Conservation (phyloP, 2,329 filamentous ascomycete genomes). For the Aspergillus puulaauensis region DNA sequence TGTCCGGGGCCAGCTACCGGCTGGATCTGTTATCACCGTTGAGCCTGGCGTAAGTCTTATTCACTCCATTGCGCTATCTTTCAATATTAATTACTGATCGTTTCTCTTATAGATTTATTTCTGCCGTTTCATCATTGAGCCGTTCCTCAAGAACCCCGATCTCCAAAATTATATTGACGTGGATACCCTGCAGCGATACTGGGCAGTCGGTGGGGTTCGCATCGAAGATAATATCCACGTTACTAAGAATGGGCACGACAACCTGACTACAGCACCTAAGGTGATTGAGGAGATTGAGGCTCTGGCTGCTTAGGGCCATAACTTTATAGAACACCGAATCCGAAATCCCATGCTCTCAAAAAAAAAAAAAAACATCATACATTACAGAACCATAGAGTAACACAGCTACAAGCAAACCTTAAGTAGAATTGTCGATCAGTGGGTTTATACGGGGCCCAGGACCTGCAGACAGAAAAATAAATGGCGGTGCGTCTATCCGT, state of each 20-base stretch:
- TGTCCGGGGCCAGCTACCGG: conserved; percentile 71
- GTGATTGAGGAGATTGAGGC: conserved; percentile 64
- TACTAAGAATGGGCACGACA: conserved; percentile 75
- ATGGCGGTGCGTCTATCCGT: background rate
- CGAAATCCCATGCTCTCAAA: background rate
- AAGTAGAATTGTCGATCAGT: background rate
- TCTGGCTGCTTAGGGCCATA: conserved; percentile 25
- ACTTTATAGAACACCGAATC: background rate
- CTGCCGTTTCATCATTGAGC: conserved; percentile 81
- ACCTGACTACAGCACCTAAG: conserved; percentile 79
- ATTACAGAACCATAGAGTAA: background rate
- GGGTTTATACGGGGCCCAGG: background rate
- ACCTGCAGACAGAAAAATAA: background rate
- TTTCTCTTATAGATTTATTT: conserved; percentile 68
- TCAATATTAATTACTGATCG: background rate
- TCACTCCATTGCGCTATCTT: conserved; percentile 17
- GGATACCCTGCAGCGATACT: conserved; percentile 72
- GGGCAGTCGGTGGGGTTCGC: conserved; percentile 85
- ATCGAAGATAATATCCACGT: conserved; percentile 91
- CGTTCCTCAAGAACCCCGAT: conserved; percentile 70
- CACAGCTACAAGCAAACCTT: background rate
- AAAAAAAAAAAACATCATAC: background rate
- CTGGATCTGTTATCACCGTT: conserved; percentile 84
- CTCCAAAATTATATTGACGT: conserved; percentile 76
- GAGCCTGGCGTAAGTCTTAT: conserved; percentile 72